Percentiles rank a stretch among this genome's conserved stretches.
Conservation (phyloP, 1,284 basidiomycete species). For the Coniophora puteana region DNA sequence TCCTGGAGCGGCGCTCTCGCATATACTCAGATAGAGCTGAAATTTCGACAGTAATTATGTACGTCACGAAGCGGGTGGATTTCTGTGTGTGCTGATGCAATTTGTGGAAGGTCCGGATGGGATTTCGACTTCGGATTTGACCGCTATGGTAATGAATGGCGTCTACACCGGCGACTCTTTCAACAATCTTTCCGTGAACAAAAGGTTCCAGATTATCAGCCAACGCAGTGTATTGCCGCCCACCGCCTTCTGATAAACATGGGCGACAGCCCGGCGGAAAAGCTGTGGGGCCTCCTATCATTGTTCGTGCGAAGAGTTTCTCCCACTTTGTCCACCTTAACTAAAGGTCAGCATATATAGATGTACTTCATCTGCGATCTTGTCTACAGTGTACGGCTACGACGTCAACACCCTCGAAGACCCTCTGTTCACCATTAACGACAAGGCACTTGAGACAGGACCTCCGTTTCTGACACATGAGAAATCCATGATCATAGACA, state of each 20-base stretch:
- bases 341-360: not conserved
- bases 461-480: slow-evolving; percentile 22
- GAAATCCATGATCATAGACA: slow-evolving; percentile 25
- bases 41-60: slow-evolving; percentile 9
- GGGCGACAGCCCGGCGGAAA: too few relatives aligned
- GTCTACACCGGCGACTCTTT: not conserved
- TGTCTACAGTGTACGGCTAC: not conserved
- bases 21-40: slow-evolving; percentile 27
- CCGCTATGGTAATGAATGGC: not conserved
- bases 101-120: too few relatives aligned
- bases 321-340: too few relatives aligned
- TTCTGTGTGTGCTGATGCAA: too few relatives aligned
- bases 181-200: not conserved
- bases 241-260: not conserved
- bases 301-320: too few relatives aligned
- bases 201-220: too few relatives aligned
- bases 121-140: not conserved
- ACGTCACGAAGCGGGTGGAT: not conserved
- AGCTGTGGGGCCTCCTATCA: too few relatives aligned
- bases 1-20: slow-evolving; percentile 24
- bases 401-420: not conserved
- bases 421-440: not conserved
- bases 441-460: too few relatives aligned
- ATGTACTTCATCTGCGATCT: not conserved
- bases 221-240: not conserved